Base-by-base conservation (phyloP, 169 alveolate genomes). In the Cryptosporidium andersoni region DNA sequence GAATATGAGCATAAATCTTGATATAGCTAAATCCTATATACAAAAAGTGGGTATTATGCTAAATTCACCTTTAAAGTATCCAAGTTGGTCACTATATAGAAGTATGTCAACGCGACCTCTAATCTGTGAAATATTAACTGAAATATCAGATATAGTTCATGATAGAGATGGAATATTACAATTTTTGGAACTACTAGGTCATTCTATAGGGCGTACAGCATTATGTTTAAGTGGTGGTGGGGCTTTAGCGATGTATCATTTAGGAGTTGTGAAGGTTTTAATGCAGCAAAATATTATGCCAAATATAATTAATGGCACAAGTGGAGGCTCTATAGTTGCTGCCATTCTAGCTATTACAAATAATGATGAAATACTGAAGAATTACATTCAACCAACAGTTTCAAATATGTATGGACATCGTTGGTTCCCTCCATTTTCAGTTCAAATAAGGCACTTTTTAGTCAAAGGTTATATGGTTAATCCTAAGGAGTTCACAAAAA, bases 241-340 rank as follows among this genome's bases (percentile, higher is more conserved):
- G 2, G 90, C 90, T 39, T 43, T 90, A 39, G 92, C 91, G 7
- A 66, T 90, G 62, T 90, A 90, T 63, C 92, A 90, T 56, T 66
- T 90, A 43, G 92, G 92, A 2, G 92, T 90, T 36, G 64, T 90
- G 9, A 90, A 90, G 52, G 88, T 65, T 2, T 85, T 90, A 42
- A 55, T 90, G 14, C 90, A 90, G 53, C 90, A 90, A 47, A 85
- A 85, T 43, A 66, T 90, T 6, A 66, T 90, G 63, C 92, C 92
- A 16, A 90, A 92, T 81, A 88, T 91, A 39, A 89, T 92, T 40
- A 88, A 92, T 63, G 95, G 95, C 25, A 88, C 92, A 14, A 88
- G 93, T 16, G 95, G 94, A 4, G 95, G 95, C 0, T 90, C 94
- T 34, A 91, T 89, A 9, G 89, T 92, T 25, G 95, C 95, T n/a